phyloP scores from a whole-genome alignment of 495 filamentous ascomycete genomes.

The Penicillium robsamsonii region DNA sequence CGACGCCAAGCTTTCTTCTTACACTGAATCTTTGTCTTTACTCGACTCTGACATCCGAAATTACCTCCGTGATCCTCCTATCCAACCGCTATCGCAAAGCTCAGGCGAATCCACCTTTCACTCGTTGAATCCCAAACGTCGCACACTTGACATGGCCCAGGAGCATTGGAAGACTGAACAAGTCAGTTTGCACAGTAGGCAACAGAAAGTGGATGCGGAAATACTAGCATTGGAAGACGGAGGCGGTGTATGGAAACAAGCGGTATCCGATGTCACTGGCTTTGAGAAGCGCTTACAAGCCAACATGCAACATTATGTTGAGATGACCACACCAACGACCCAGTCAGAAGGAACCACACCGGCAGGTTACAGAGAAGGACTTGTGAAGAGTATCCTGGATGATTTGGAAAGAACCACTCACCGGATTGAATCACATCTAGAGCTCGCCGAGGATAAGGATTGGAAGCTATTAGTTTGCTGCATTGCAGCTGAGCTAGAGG shows the following conservation, averaged over 20 bases:
- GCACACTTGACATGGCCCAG: conserved; percentile 74
- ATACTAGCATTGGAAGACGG: conserved; percentile 80
- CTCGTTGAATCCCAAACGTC: conserved; percentile 61
- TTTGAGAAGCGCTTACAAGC: conserved; percentile 66
- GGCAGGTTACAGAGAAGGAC: conserved; percentile 25
- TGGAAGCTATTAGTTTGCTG: conserved; percentile 91
- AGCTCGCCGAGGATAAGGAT: conserved; percentile 48
- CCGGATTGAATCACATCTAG: conserved; percentile 38
- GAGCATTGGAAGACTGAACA: conserved; percentile 74
- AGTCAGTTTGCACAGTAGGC: conserved; percentile 53
- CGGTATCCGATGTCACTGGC: conserved; percentile 57
- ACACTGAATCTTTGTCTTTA: conserved; percentile 53
- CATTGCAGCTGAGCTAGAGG: conserved; percentile 84
- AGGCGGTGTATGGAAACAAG: conserved; percentile 73
- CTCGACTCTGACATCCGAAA: conserved; percentile 51
- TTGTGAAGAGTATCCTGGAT: conserved; percentile 37
- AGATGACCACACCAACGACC: conserved; percentile 23
- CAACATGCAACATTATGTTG: conserved; percentile 49
- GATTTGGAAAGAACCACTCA: conserved; percentile 45
- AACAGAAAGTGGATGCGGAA: conserved; percentile 63
- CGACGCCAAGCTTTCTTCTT: conserved; percentile 59
- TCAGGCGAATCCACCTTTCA: conserved; percentile 37
- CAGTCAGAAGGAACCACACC: conserved; percentile 9
- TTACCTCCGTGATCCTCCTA: conserved; percentile 41
- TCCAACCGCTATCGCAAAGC: conserved; percentile 42